phyloP scores from a whole-genome alignment of 2,329 filamentous ascomycete species.

The Cytospora piceae region DNA sequence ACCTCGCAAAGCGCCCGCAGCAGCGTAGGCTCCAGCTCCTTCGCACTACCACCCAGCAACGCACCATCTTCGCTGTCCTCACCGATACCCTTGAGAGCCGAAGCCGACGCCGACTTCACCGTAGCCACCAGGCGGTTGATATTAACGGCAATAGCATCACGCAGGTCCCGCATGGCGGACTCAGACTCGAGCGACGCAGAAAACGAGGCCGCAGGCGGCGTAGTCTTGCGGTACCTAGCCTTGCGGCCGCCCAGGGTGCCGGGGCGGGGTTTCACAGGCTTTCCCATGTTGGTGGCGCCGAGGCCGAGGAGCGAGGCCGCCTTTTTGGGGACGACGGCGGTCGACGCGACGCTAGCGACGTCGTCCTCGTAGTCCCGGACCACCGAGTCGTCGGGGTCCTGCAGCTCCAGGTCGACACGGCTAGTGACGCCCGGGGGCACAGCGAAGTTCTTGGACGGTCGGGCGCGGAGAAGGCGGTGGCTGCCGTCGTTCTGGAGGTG shows the following conservation, averaged over 20 bases:
- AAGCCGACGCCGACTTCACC: slow-evolving; percentile 39
- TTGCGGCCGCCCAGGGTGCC: slow-evolving; percentile 28
- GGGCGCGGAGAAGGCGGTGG: slow-evolving; percentile 6
- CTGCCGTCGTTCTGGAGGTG: background rate
- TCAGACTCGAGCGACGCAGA: slow-evolving; percentile 35
- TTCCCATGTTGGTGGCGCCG: slow-evolving; percentile 35
- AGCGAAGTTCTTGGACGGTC: slow-evolving; percentile 11
- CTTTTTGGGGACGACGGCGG: slow-evolving; percentile 51
- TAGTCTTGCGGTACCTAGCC: slow-evolving; percentile 30
- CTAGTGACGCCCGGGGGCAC: slow-evolving; percentile 30
- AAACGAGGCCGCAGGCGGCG: slow-evolving; percentile 8
- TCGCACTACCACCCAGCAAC: slow-evolving; percentile 26
- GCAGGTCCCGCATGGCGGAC: slow-evolving; percentile 48
- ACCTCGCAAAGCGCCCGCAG: slow-evolving; percentile 47
- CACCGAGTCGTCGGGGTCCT: slow-evolving; percentile 26
- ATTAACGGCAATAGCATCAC: slow-evolving; percentile 54
- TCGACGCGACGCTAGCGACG: slow-evolving; percentile 32
- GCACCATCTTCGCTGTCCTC: slow-evolving; percentile 21
- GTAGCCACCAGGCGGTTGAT: slow-evolving; percentile 56
- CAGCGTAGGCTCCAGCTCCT: slow-evolving; percentile 42
- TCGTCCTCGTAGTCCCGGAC: slow-evolving; percentile 29
- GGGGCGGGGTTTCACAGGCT: slow-evolving; percentile 24
- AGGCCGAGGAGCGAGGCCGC: slow-evolving; percentile 57
- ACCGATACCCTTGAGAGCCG: background rate
- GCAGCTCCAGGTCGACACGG: slow-evolving; percentile 27